Percentiles rank a stretch among this genome's conserved stretches.
Conservation (phyloP, 2,329 filamentous ascomycete species). For the Myriosclerotinia curreyana region DNA sequence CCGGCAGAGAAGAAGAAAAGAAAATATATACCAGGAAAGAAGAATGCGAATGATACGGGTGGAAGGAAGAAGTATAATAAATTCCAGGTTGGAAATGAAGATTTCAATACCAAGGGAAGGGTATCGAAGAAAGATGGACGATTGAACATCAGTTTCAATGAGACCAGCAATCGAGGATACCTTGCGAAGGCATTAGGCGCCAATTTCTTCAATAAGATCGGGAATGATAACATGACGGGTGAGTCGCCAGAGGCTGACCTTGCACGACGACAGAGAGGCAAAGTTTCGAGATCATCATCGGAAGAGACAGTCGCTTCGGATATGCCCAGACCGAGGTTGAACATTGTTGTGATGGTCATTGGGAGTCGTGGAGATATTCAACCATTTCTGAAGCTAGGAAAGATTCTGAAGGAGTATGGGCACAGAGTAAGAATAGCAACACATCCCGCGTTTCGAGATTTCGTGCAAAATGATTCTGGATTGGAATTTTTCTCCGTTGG, state of each 20-base stretch:
- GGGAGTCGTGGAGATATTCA: conserved; percentile 78
- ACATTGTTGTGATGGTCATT: conserved; percentile 82
- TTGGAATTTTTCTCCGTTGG: conserved; percentile 80
- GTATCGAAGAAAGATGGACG: conserved; percentile 67
- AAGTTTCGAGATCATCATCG: conserved; percentile 35
- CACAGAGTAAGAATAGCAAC: conserved; percentile 77
- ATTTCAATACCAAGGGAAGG: conserved; percentile 62
- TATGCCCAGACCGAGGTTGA: conserved; percentile 46
- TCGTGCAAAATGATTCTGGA: conserved; percentile 68
- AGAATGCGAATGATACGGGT: conserved; percentile 8
- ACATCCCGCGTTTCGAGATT: conserved; percentile 72
- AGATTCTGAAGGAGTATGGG: conserved; percentile 68
- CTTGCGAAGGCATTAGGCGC: conserved; percentile 70
- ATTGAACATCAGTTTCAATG: conserved; percentile 68
- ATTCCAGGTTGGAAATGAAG: conserved; percentile 61
- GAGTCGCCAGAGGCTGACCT: conserved; percentile 8
- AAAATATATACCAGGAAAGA: conserved; percentile 10
- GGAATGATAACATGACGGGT: conserved; percentile 22
- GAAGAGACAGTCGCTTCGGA: conserved; percentile 24
- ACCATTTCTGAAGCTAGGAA: conserved; percentile 73
- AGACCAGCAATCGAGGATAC: conserved; percentile 67
- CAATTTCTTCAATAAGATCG: conserved; percentile 56
- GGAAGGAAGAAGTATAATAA: conserved; percentile 44
- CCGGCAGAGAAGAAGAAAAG: conserved; percentile 15
- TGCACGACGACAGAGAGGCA: conserved; percentile 26